phyloP scores from a whole-genome alignment of 345 rosid species.

The Raphanus sativus region DNA sequence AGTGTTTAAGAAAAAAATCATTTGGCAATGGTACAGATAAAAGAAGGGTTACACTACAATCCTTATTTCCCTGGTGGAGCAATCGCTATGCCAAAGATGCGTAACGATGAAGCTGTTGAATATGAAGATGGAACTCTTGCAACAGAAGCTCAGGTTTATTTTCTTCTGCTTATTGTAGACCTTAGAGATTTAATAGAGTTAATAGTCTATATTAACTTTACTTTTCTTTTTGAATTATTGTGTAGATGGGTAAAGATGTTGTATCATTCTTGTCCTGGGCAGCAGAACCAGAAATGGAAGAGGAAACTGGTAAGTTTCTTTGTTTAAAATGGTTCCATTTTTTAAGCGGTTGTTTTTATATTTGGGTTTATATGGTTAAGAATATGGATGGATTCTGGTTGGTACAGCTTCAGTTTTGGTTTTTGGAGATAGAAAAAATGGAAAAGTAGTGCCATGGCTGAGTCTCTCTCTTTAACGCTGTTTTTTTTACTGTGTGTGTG shows the following conservation, averaged over 20 bases:
- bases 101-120: constrained; percentile 90
- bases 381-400: not conserved
- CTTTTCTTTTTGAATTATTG: not conserved
- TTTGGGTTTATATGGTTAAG: not conserved
- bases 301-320: constrained; percentile 68
- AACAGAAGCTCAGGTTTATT: constrained; percentile 86
- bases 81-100: constrained; percentile 99
- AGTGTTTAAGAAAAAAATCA: not conserved
- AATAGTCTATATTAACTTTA: not conserved
- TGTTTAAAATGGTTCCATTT: not conserved
- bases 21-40: constrained; percentile 50
- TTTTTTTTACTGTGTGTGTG: not conserved
- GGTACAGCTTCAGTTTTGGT: not conserved
- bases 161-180: not conserved
- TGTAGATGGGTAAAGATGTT: constrained; percentile 98
- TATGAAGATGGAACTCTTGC: constrained; percentile 95
- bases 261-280: constrained; percentile 93
- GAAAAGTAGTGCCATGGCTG: not conserved
- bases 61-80: constrained; percentile 99
- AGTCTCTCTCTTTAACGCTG: not conserved
- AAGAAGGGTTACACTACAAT: too few species aligned
- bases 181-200: not conserved
- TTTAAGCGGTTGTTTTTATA: not conserved
- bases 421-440: not conserved
- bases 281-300: constrained; percentile 99